Conservation (phyloP, 257 asterid species). For the Gardenia jasminoides region DNA sequence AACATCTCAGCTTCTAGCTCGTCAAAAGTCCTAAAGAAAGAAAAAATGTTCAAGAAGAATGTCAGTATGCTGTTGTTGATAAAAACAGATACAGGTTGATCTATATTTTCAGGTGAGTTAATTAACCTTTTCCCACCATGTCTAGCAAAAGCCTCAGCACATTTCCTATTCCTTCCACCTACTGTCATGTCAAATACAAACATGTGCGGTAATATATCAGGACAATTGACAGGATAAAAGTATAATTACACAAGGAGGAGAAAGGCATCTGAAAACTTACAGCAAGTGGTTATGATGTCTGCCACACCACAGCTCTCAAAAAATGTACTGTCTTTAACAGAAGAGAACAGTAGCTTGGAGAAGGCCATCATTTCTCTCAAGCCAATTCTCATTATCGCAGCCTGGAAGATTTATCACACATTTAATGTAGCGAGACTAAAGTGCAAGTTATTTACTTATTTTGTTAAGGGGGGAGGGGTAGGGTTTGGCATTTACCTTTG, state of each 20-base stretch:
- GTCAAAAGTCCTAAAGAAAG: conserved; percentile 54
- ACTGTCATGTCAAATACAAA: conserved; percentile 39
- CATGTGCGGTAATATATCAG: neutral
- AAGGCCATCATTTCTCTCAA: conserved; percentile 91
- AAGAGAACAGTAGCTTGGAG: conserved; percentile 76
- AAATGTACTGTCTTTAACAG: conserved; percentile 86
- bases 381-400: conserved; percentile 96
- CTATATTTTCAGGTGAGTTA: neutral
- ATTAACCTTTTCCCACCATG: conserved; percentile 67
- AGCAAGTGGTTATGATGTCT: conserved; percentile 88
- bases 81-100: neutral
- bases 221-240: neutral
- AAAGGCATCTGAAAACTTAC: conserved; percentile 44
- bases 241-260: neutral
- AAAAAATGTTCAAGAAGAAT: conserved; percentile 2
- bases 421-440: neutral
- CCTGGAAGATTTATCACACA: conserved; percentile 39
- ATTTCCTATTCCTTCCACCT: conserved; percentile 92
- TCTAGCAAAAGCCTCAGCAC: conserved; percentile 91
- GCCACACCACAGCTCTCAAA: conserved; percentile 98
- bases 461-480: neutral
- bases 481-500: conserved; percentile 49
- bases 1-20: conserved; percentile 92
- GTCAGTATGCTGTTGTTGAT: neutral
- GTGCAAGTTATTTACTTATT: neutral